These are phyloP conservation scores for Fusarium equiseti DNA, from an alignment of 2,329 filamentous ascomycete genomes.

Conservation along the genomic window DNA sequence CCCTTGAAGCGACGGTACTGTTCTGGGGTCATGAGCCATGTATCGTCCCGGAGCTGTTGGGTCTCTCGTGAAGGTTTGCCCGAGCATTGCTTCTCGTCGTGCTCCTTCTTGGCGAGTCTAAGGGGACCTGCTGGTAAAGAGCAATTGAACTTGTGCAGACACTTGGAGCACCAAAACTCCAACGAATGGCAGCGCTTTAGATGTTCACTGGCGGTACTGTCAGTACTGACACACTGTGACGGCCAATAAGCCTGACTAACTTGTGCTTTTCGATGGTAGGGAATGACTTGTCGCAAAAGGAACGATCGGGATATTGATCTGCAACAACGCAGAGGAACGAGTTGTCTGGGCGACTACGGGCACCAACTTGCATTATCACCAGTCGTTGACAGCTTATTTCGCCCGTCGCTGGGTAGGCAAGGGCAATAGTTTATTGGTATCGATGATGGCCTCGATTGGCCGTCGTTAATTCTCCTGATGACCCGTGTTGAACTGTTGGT, in stretches of 20 bases:
- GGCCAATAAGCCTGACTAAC: background rate
- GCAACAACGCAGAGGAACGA: background rate
- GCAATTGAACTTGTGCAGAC: constrained; percentile 21
- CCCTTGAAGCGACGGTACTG: constrained; percentile 1
- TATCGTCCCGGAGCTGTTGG: fast-evolving
- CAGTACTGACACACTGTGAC: fast-evolving
- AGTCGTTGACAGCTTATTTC: background rate
- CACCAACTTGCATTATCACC: constrained; percentile 6
- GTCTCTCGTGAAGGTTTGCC: background rate
- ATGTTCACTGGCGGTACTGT: background rate
- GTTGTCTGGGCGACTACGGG: background rate
- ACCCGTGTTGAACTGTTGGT: background rate
- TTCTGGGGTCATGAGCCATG: background rate
- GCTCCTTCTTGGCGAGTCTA: fast-evolving
- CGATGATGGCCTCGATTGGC: background rate
- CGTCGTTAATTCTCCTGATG: background rate
- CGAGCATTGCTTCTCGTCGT: background rate
- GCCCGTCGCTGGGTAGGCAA: background rate
- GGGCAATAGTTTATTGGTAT: background rate
- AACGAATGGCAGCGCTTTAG: constrained; percentile 1
- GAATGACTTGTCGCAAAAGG: background rate
- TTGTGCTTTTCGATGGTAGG: constrained; percentile 15
- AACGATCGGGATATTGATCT: fast-evolving
- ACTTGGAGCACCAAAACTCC: constrained; percentile 1
- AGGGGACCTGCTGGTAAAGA: fast-evolving